Percentiles rank a stretch among this genome's conserved stretches.
Evolutionary conservation across 2,329 filamentous ascomycete species (phyloP).

Genomic region (Echinosphaeria canescens): DNA sequence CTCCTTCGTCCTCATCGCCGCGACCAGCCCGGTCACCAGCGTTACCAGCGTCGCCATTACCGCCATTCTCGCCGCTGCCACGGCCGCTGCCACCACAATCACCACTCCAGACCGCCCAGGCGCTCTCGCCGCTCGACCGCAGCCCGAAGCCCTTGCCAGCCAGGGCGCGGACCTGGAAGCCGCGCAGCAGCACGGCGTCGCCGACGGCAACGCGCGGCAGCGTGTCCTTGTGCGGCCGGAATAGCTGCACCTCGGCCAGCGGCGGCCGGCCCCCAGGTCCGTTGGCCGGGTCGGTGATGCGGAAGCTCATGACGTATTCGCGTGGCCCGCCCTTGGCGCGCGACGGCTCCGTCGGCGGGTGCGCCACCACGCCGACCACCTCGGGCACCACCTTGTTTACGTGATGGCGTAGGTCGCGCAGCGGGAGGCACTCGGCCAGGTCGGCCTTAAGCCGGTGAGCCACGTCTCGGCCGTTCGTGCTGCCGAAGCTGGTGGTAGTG

Average conservation of each 20-base stretch:
- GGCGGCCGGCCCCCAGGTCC: conserved; percentile 19
- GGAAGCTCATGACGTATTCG: conserved; percentile 36
- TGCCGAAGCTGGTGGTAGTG: too few relatives aligned
- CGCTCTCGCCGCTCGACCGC: conserved; percentile 27
- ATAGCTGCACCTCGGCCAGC: conserved; percentile 32
- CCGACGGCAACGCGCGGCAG: conserved; percentile 31
- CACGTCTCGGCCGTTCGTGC: too few relatives aligned
- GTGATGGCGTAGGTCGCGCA: conserved; percentile 27
- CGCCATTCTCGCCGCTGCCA: conserved; percentile 9
- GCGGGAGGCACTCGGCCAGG: conserved; percentile 26
- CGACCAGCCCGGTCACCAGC: neutral
- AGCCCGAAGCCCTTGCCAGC: conserved; percentile 32
- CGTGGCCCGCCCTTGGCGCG: conserved; percentile 33
- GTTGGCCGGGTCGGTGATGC: conserved; percentile 30
- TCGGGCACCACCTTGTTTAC: conserved; percentile 23
- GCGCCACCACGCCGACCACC: conserved; percentile 30
- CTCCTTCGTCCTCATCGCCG: conserved; percentile 1
- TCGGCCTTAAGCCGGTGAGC: conserved; percentile 24
- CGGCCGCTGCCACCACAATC: too few relatives aligned
- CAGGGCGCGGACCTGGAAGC: conserved; percentile 29
- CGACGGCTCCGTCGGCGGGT: conserved; percentile 23
- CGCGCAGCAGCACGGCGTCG: conserved; percentile 34
- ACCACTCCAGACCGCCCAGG: conserved; percentile 39
- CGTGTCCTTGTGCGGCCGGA: conserved; percentile 32
- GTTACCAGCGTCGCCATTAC: too few relatives aligned